Conservation (phyloP, 805 yeast species). For the Candida insectalens region DNA sequence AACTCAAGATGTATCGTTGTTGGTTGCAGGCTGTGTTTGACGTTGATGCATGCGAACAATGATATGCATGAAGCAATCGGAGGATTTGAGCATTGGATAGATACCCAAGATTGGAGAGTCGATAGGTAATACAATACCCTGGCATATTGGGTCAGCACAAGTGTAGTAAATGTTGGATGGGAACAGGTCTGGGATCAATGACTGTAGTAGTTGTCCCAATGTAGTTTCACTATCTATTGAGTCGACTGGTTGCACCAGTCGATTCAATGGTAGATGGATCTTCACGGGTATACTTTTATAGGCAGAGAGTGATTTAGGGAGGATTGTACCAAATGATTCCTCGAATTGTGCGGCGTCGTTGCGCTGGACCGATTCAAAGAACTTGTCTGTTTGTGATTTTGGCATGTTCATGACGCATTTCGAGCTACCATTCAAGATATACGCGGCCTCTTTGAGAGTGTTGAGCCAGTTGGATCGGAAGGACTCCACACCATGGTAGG, state of each 20-base stretch:
- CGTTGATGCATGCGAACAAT: constrained; percentile 28
- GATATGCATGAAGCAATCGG: constrained; percentile 62
- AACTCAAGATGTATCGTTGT: constrained; percentile 89
- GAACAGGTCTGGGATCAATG: constrained; percentile 36
- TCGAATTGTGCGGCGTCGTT: constrained; percentile 17
- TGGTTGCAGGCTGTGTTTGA: constrained; percentile 93
- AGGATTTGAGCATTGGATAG: constrained; percentile 33
- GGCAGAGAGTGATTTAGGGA: constrained; percentile 15
- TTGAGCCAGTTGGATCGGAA: constrained; percentile 56
- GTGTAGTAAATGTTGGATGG: constrained; percentile 27
- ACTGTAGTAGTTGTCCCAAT: constrained; percentile 31
- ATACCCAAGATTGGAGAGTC: constrained; percentile 35
- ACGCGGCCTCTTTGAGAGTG: constrained; percentile 76
- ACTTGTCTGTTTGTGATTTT: constrained; percentile 41
- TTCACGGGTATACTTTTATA: constrained; percentile 38
- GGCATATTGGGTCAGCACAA: constrained; percentile 36
- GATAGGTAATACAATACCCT: constrained; percentile 45
- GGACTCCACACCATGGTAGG: constrained; percentile 14
- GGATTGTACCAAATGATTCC: constrained; percentile 15
- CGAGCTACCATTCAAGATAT: constrained; percentile 65
- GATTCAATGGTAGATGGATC: constrained; percentile 31
- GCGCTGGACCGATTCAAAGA: constrained; percentile 40
- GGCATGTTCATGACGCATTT: constrained; percentile 74
- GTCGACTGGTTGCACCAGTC: constrained; percentile 24
- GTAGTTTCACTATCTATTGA: constrained; percentile 14